These are phyloP conservation scores for Leccinellum rugosiceps DNA, from an alignment of 768 basidiomycete genomes.

Conservation along the genomic window DNA sequence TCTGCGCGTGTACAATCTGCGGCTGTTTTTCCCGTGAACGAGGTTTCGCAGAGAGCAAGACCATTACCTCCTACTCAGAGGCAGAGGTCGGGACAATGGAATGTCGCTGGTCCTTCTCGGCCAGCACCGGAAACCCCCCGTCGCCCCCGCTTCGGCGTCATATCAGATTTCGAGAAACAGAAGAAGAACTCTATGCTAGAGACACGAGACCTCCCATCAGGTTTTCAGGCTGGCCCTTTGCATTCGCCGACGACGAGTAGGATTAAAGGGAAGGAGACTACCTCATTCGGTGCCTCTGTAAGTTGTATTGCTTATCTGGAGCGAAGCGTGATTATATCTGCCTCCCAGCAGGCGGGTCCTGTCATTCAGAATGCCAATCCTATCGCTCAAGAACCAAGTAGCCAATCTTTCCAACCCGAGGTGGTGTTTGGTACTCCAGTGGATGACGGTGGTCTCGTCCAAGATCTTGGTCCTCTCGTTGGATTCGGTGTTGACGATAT, in stretches of 20 bases:
- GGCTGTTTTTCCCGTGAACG: constrained; percentile 45
- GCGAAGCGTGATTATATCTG: neutral
- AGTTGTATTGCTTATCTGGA: neutral
- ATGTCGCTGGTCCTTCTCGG: constrained; percentile 27
- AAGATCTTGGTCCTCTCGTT: constrained; percentile 11
- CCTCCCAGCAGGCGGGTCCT: constrained; percentile 7
- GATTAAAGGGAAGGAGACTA: constrained; percentile 19
- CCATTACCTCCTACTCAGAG: constrained; percentile 40
- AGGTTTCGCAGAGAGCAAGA: constrained; percentile 40
- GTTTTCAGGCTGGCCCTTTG: constrained; percentile 22
- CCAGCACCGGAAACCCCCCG: constrained; percentile 37
- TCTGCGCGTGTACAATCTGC: constrained; percentile 47
- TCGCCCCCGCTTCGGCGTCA: constrained; percentile 33
- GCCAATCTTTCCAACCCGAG: constrained; percentile 18
- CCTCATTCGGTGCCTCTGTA: constrained; percentile 2
- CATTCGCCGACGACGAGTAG: constrained; percentile 15
- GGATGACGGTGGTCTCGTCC: constrained; percentile 9
- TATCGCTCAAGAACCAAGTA: constrained; percentile 5
- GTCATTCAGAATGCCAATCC: constrained; percentile 27
- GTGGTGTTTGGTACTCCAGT: constrained; percentile 15
- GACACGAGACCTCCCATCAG: constrained; percentile 22
- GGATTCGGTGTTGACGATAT: constrained; percentile 33
- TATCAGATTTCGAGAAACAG: constrained; percentile 22
- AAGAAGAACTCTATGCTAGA: constrained; percentile 14
- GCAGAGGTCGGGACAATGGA: constrained; percentile 33